Evolutionary conservation across 805 yeast species (phyloP), one percentile per base, ranked within the genome.

Genomic region (Ogataea nonfermentans): DNA sequence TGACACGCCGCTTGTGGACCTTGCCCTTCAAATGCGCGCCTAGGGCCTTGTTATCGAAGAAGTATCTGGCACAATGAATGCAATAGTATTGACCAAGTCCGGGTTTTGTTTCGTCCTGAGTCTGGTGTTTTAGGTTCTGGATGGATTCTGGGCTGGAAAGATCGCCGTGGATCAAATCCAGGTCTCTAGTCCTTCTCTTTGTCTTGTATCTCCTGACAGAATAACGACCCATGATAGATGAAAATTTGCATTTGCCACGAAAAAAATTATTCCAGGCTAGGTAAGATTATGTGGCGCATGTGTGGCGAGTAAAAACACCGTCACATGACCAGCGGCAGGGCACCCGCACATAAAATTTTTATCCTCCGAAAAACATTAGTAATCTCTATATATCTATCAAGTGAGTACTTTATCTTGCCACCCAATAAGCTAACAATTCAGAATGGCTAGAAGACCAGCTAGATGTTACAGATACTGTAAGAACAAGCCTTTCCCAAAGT

Each of bases 381-480:
- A 37, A 37, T 37, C 41, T 37, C 31, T 23, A 37, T 19, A 37
- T 31, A 31, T 31, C 36, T 37, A 16, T 26, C 25, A 37, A 37
- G 36, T 37, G 32, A 37, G 41, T 37, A 27, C 35, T 26, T 27
- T 20, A 31, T 28, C 36, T 11, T 22, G 27, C 9, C 4, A n/a
- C 6, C 19, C 22, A n/a, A 4, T 29, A 16, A 28, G 34, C 43
- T 41, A 44, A 46, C 41, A 29, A 54, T 69, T 71, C 80, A 86
- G 83, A 72, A 91, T 91, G 98, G 97, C 98, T 75, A 89, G 98
- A 81, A 91, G 98, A 85, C 99, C 99, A 76, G 99, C 99, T 83
- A 88, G 98, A 84, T 93, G 99, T 82, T 93, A 93, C 96, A 89
- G 99, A 81, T 93, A 91, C 95, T 95, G 96, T 86, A 93, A 93